A percentile compares a stretch with the other conserved stretches of the same genome.
phyloP scores from a whole-genome alignment of 257 asterid genomes.

The Ballota nigra region DNA sequence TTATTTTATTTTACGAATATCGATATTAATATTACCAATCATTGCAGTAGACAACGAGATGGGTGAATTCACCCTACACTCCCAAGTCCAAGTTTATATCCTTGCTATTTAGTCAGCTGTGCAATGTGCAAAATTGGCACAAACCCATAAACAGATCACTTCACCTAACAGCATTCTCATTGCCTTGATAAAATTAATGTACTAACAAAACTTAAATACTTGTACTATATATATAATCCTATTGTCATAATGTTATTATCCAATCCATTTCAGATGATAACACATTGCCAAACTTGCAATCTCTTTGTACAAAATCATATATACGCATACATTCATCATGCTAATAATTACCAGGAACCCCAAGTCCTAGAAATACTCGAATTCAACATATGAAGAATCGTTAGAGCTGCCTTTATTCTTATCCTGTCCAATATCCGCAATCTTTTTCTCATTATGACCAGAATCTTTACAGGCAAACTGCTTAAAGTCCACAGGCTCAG shows the following conservation, averaged over 20 bases:
- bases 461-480: constrained; percentile 42
- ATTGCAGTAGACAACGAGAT: no score
- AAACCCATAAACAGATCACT: background rate
- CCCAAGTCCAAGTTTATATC: no score
- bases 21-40: no score
- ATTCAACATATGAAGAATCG: constrained; percentile 50
- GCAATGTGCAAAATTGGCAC: background rate
- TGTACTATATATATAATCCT: background rate
- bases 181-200: constrained; percentile 2
- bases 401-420: constrained; percentile 29
- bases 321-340: background rate
- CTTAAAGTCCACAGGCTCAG: constrained; percentile 40
- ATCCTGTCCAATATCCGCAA: constrained; percentile 26
- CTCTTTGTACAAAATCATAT: constrained; percentile 22
- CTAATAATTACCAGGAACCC: background rate
- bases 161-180: background rate
- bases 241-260: constrained; percentile 7
- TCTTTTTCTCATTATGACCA: constrained; percentile 39
- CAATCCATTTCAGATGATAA: constrained; percentile 7
- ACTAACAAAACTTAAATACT: background rate
- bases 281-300: constrained; percentile 17
- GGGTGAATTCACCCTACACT: no score
- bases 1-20: no score
- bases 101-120: background rate
- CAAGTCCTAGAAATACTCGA: constrained; percentile 44